Evolutionary conservation across 169 alveolate genomes (phyloP).

Genomic region (Cystoisospora suis): DNA sequence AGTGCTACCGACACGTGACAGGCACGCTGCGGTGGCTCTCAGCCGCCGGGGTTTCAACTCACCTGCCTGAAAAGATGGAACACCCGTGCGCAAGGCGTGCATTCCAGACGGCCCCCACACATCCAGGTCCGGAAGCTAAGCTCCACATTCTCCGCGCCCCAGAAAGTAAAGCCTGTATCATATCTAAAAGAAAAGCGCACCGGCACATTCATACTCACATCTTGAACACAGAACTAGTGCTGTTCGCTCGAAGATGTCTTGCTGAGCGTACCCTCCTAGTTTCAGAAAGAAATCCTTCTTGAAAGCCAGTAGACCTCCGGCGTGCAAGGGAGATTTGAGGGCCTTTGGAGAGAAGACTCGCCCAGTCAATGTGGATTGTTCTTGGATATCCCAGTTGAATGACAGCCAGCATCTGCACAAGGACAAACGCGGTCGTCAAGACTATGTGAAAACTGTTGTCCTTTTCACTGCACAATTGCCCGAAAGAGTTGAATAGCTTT

Average conservation of each 20-base stretch:
- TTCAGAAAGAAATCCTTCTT: conserved; percentile 64
- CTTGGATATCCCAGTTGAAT: conserved; percentile 68
- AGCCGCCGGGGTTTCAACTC: too few relatives aligned
- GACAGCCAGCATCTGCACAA: conserved; percentile 61
- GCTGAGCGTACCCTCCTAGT: conserved; percentile 69
- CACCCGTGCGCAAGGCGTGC: conserved; percentile 75
- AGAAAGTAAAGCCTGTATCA: conserved; percentile 66
- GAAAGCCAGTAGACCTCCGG: conserved; percentile 75
- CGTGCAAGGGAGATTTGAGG: conserved; percentile 71
- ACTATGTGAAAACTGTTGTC: not conserved
- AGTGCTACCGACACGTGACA: too few relatives aligned
- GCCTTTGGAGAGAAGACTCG: conserved; percentile 53
- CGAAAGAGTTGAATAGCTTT: too few relatives aligned
- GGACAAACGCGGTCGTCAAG: not conserved
- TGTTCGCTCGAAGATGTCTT: not conserved
- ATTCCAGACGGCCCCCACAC: conserved; percentile 76
- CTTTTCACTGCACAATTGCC: too few relatives aligned
- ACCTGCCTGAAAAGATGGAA: conserved; percentile 70
- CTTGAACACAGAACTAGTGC: not conserved
- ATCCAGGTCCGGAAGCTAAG: conserved; percentile 73
- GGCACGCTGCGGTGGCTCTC: too few relatives aligned
- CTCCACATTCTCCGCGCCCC: conserved; percentile 79
- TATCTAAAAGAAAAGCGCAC: conserved; percentile 28
- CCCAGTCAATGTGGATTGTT: conserved; percentile 66
- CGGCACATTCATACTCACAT: not conserved